These are phyloP conservation scores for Sugiyamaella xylanicola DNA, from an alignment of 1,139 yeast genomes.

Conservation along the genomic window DNA sequence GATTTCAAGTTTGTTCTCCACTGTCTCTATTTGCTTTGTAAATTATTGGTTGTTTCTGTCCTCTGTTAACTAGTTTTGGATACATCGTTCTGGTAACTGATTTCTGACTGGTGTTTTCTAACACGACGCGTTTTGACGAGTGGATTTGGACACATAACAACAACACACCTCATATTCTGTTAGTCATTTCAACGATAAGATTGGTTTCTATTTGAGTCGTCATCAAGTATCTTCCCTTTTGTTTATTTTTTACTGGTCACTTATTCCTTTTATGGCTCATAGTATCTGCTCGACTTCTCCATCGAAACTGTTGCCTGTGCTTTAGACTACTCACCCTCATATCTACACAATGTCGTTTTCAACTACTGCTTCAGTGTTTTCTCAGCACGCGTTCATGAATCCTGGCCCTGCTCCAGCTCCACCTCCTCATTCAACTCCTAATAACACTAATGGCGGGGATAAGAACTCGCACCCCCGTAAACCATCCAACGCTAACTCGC, in stretches of 20 bases:
- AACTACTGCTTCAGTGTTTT: slow-evolving; percentile 36
- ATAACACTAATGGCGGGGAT: neutral
- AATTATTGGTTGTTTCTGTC: neutral
- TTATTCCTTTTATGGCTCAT: neutral
- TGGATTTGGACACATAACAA: neutral
- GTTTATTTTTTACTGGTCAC: no score
- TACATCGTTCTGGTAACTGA: no score
- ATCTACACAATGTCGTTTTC: slow-evolving; percentile 33
- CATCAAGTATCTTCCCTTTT: no score
- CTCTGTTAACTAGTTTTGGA: no score
- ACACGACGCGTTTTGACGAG: slow-evolving; percentile 4
- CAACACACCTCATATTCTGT: no score
- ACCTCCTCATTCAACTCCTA: slow-evolving; percentile 30
- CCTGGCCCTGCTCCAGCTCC: slow-evolving; percentile 49
- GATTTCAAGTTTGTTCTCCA: neutral
- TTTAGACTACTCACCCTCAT: neutral
- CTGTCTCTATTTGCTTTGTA: neutral
- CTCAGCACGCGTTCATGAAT: slow-evolving; percentile 43
- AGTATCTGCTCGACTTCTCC: neutral
- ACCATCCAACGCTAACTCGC: slow-evolving; percentile 20
- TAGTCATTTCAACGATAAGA: neutral
- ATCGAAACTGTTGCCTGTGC: neutral
- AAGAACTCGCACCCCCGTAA: slow-evolving; percentile 17
- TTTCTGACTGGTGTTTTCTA: neutral
- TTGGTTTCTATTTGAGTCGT: neutral